Percentiles rank a stretch among this genome's conserved stretches.
Conservation (phyloP, 2,329 filamentous ascomycete species). For the Didymellaceae sp. region DNA sequence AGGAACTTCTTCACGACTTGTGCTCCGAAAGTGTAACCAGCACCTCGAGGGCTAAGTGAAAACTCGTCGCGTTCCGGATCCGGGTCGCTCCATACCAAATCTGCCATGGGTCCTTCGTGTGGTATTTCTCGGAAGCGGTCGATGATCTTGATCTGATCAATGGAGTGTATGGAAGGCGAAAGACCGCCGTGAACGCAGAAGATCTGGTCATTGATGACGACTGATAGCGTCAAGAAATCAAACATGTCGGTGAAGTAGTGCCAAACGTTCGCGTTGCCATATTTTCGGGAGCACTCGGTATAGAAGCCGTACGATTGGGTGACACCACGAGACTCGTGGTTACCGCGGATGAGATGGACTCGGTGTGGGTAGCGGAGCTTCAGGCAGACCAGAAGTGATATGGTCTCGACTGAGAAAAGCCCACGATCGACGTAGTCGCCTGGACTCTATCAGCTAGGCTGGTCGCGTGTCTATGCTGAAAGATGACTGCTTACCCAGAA, state of each 20-base stretch:
- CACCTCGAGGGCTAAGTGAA: slow-evolving; percentile 88
- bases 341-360: slow-evolving; percentile 94
- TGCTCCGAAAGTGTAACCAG: slow-evolving; percentile 95
- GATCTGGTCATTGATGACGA: slow-evolving; percentile 98
- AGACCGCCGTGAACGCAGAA: slow-evolving; percentile 95
- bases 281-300: slow-evolving; percentile 96
- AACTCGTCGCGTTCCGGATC: slow-evolving; percentile 98
- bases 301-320: slow-evolving; percentile 99
- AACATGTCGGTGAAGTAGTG: slow-evolving; percentile 99
- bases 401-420: slow-evolving; percentile 98
- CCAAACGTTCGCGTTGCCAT: slow-evolving; percentile 98
- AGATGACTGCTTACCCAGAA: slow-evolving; percentile 71
- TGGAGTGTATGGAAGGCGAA: slow-evolving; percentile 82
- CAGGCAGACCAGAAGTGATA: slow-evolving; percentile 94
- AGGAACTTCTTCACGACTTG: slow-evolving; percentile 99
- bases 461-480: slow-evolving; percentile 26
- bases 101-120: slow-evolving; percentile 99
- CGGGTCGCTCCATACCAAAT: slow-evolving; percentile 97
- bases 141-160: slow-evolving; percentile 99
- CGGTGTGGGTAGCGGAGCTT: slow-evolving; percentile 96
- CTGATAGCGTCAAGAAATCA: slow-evolving; percentile 93
- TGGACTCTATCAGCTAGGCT: slow-evolving; percentile 46
- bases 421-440: slow-evolving; percentile 98
- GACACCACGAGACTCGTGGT: slow-evolving; percentile 96
- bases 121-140: slow-evolving; percentile 98